Conservation (phyloP, 164 flowering plant species). For the Platanus orientalis region DNA sequence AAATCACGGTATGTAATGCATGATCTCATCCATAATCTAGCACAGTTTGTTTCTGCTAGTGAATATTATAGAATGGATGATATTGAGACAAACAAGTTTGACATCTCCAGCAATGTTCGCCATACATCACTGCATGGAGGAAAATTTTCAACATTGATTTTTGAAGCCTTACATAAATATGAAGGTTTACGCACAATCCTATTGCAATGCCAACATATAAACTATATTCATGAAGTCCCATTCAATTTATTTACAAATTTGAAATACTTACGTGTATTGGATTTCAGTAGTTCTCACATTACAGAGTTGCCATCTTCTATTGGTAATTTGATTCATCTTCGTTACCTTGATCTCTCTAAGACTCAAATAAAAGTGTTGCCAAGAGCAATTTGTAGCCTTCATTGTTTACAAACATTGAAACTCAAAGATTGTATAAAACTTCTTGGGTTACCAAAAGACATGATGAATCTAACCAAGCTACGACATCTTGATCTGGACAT, state of each 20-base stretch:
- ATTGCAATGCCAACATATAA: not conserved
- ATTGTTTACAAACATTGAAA: constrained; percentile 1
- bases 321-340: constrained; percentile 6
- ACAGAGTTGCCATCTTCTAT: constrained; percentile 1
- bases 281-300: not conserved
- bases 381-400: not conserved
- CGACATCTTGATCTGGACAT: not conserved
- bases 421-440: not conserved
- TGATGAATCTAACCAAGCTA: not conserved
- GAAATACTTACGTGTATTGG: not conserved
- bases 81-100: not conserved
- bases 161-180: not conserved
- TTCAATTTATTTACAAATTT: not conserved
- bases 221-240: not conserved
- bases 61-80: not conserved
- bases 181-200: not conserved
- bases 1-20: not conserved
- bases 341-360: constrained; percentile 1
- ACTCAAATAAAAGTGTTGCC: not conserved
- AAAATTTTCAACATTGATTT: not conserved
- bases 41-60: not conserved
- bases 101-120: not conserved
- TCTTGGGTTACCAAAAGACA: not conserved
- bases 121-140: not conserved
- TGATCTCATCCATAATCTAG: constrained; percentile 8